Evolutionary conservation across 2,329 filamentous ascomycete species (phyloP).

Genomic region (Alternaria sp.): DNA sequence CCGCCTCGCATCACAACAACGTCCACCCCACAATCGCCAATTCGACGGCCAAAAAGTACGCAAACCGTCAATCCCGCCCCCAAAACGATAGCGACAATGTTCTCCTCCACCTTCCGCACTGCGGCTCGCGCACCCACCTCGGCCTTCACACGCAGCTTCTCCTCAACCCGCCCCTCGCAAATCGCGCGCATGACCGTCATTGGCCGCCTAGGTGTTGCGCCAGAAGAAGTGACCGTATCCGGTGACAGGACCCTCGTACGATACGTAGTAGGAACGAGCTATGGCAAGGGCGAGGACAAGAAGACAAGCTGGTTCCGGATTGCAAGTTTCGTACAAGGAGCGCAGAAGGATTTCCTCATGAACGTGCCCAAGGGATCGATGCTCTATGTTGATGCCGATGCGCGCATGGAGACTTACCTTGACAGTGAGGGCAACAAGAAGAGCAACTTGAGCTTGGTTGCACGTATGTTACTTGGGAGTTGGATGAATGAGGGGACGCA

Average conservation of each 20-base stretch:
- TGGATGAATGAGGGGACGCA: neutral
- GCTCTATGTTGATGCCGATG: constrained; percentile 85
- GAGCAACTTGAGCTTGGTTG: constrained; percentile 72
- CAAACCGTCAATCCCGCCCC: constrained; percentile 6
- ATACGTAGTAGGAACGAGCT: constrained; percentile 77
- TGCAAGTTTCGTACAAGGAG: constrained; percentile 75
- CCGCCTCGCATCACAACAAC: constrained; percentile 19
- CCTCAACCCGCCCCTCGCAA: constrained; percentile 68
- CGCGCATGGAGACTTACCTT: constrained; percentile 68
- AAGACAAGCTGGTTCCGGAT: constrained; percentile 88
- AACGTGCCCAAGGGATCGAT: constrained; percentile 81
- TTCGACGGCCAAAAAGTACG: constrained; percentile 3
- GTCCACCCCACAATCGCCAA: constrained; percentile 9
- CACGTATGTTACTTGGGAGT: constrained; percentile 70
- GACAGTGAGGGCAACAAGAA: constrained; percentile 73
- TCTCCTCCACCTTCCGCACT: constrained; percentile 57
- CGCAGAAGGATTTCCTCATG: constrained; percentile 74
- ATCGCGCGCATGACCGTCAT: constrained; percentile 85
- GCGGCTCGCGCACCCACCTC: constrained; percentile 61
- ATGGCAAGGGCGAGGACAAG: constrained; percentile 72
- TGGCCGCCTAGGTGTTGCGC: constrained; percentile 81
- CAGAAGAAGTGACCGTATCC: constrained; percentile 76
- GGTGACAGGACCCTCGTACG: constrained; percentile 80
- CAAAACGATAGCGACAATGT: constrained; percentile 33
- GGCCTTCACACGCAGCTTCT: constrained; percentile 72